These are phyloP conservation scores for Saccharomyces eubayanus DNA, from an alignment of 805 yeast genomes.

Conservation along the genomic window DNA sequence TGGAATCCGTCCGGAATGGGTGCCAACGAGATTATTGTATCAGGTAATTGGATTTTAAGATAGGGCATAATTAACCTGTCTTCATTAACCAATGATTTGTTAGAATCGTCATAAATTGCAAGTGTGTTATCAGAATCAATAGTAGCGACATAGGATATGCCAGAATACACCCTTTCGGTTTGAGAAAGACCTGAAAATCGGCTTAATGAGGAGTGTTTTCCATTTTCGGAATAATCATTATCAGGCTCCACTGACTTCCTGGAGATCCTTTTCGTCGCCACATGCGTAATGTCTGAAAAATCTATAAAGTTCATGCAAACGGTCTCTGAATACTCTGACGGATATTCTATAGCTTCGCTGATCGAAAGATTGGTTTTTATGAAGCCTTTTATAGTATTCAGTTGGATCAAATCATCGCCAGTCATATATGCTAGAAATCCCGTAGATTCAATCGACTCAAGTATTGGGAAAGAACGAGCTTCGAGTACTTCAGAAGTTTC, in stretches of 20 bases:
- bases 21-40: not conserved
- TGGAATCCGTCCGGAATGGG: not conserved
- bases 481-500: not conserved
- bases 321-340: not conserved
- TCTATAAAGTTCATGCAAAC: not conserved
- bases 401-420: not conserved
- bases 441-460: not conserved
- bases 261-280: not conserved
- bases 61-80: not conserved
- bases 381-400: not conserved
- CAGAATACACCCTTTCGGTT: not conserved
- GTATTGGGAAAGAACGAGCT: not conserved
- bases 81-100: not conserved
- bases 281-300: not conserved
- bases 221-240: not conserved
- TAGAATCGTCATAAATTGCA: not conserved
- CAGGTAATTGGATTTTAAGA: not conserved
- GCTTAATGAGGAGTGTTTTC: not conserved
- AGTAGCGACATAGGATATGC: not conserved
- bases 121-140: not conserved
- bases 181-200: not conserved
- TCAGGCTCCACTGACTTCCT: not conserved
- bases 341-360: not conserved
- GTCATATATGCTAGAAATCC: not conserved
- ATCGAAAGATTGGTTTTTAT: not conserved